Evolutionary conservation across 495 filamentous ascomycete genomes (phyloP), one percentile per base, ranked within the genome.

Genomic region (Durotheca rogersii): DNA sequence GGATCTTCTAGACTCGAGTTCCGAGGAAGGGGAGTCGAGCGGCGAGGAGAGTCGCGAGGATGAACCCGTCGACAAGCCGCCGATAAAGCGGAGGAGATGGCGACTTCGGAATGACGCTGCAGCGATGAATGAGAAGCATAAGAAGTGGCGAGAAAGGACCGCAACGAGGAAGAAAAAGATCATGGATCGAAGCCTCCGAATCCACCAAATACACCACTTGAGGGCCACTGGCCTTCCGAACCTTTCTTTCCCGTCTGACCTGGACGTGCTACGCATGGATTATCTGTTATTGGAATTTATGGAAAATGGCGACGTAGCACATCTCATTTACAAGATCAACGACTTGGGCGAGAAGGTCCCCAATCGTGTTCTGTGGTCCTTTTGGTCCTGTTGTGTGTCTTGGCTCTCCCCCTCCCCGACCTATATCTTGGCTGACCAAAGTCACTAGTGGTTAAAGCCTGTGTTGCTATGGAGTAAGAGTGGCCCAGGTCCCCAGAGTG

Each of bases 291-390:
- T 50, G 12, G 53, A 61, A 35, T 56, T 42, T 29, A 25, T 38
- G 14, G 19, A 30, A 16, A 19, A 43, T 41, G 51, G 56, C 7
- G 57, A 60, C 16, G 10, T 60, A 23, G 23, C 34, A 2, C 3
- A 36, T 21, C 18, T 52, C 12, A 33, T 56, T 3, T 11, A 30
- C 15, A 56, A 41, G 42, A 1, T 51, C n/a, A 18, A 20, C 25
- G 41, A 33, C 1, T 9, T 12, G 19, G 9, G 9, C 3, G 4
- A n/a, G 20, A 6, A 1, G 0, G 1, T 50, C 15, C 54, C 54
- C 9, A 58, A 58, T 29, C 54, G 54, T 15, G 43, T 62, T n/a
- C 43, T 59, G 25, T 62, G 51, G 55, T 42, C 40, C 0, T 56
- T 62, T 31, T 59, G 55, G 51, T 34, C 44, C 35, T 62, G 55